Evolutionary conservation across 73 alveolate genomes (phyloP).

Genomic region (Uronychia setigera): DNA sequence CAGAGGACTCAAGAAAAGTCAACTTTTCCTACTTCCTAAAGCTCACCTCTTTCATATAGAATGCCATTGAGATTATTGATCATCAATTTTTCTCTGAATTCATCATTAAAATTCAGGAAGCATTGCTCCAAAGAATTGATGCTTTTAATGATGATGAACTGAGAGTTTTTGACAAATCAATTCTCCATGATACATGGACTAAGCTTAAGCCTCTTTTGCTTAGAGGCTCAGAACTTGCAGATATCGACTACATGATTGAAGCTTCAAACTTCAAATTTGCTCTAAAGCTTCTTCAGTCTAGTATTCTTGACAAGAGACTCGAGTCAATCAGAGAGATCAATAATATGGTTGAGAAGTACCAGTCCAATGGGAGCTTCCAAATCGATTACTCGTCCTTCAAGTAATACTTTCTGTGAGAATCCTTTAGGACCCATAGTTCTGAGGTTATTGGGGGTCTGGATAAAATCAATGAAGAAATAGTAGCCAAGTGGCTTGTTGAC

Average conservation of each 20-base stretch:
- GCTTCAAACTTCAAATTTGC: background rate
- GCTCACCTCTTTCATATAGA: constrained; percentile 39
- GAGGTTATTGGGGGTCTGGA: background rate
- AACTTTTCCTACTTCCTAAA: constrained; percentile 49
- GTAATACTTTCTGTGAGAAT: background rate
- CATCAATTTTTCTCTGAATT: constrained; percentile 33
- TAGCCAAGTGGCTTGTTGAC: background rate
- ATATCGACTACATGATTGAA: constrained; percentile 14
- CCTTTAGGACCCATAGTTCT: background rate
- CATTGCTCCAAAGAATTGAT: constrained; percentile 40
- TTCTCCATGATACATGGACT: constrained; percentile 17
- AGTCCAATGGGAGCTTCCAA: background rate
- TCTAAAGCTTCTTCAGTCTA: background rate
- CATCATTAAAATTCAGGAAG: constrained; percentile 13
- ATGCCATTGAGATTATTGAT: constrained; percentile 28
- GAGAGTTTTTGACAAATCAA: constrained; percentile 60
- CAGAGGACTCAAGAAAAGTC: constrained; percentile 11
- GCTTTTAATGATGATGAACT: constrained; percentile 62
- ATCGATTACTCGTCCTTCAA: background rate
- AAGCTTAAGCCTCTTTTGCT: constrained; percentile 45
- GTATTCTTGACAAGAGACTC: constrained; percentile 18
- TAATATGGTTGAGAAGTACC: constrained; percentile 36
- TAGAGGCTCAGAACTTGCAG: constrained; percentile 9
- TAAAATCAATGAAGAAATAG: background rate
- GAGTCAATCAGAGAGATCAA: constrained; percentile 66